Evolutionary conservation across 2,329 filamentous ascomycete genomes (phyloP).

Genomic region (Ascomycota sp.): DNA sequence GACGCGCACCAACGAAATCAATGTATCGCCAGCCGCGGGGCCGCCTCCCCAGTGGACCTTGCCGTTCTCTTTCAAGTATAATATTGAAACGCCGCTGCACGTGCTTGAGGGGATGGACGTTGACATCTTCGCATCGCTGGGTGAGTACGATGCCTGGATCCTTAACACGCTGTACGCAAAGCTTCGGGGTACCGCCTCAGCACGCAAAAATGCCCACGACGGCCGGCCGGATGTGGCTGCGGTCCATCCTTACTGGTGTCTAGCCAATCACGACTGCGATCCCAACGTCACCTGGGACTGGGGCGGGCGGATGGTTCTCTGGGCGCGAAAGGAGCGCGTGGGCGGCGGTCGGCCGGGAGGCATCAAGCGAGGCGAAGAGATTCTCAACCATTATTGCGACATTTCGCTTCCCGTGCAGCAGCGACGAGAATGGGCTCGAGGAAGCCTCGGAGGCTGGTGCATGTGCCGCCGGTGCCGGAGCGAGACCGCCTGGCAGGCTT

Average conservation of each 20-base stretch:
- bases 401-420: conserved; percentile 54
- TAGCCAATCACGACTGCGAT: conserved; percentile 89
- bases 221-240: conserved; percentile 77
- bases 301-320: conserved; percentile 55
- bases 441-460: conserved; percentile 73
- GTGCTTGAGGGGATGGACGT: conserved; percentile 69
- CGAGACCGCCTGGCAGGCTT: conserved; percentile 28
- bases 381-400: conserved; percentile 89
- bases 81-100: conserved; percentile 52
- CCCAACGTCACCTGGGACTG: conserved; percentile 92
- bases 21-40: conserved; percentile 27
- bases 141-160: conserved; percentile 52
- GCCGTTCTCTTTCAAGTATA: conserved; percentile 57
- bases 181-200: conserved; percentile 79
- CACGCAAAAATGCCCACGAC: conserved; percentile 51
- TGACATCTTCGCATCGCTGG: conserved; percentile 41
- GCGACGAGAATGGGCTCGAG: conserved; percentile 69
- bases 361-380: conserved; percentile 59
- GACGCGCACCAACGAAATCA: conserved; percentile 27
- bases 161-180: conserved; percentile 84
- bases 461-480: conserved; percentile 62
- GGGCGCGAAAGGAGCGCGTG: conserved; percentile 34
- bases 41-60: conserved; percentile 43
- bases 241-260: conserved; percentile 86
- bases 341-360: conserved; percentile 29